These are phyloP conservation scores for Trichoderma sp. DNA, from an alignment of 2,329 filamentous ascomycete species.

Conservation along the genomic window DNA sequence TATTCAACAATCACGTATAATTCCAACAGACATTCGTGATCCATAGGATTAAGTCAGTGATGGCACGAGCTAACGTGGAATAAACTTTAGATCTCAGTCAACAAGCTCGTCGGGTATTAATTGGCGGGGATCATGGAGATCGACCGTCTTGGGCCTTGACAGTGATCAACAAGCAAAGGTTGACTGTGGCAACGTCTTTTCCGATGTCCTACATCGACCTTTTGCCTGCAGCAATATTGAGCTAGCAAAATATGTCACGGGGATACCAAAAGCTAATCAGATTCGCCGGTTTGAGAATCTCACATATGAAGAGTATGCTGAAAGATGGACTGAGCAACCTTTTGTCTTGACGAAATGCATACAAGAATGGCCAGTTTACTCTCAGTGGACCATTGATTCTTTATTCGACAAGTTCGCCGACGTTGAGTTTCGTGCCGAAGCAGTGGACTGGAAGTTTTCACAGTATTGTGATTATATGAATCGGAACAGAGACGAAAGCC, in stretches of 20 bases:
- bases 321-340: constrained; percentile 74
- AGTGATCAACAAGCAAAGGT: constrained; percentile 55
- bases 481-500: constrained; percentile 79
- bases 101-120: constrained; percentile 36
- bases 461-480: constrained; percentile 82
- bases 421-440: constrained; percentile 81
- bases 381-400: constrained; percentile 70
- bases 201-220: constrained; percentile 85
- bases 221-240: constrained; percentile 83
- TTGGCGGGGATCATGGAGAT: constrained; percentile 86
- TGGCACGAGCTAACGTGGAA: constrained; percentile 3
- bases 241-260: constrained; percentile 64
- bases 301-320: constrained; percentile 70
- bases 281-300: constrained; percentile 72
- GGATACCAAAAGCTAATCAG: constrained; percentile 72
- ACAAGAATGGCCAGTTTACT: constrained; percentile 76
- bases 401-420: constrained; percentile 66
- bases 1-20: neutral
- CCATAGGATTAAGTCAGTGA: neutral
- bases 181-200: constrained; percentile 79
- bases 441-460: constrained; percentile 86
- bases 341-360: constrained; percentile 87
- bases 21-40: neutral
- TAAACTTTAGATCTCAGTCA: neutral
- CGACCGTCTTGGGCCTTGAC: constrained; percentile 67